Conservation (phyloP, 495 filamentous ascomycete genomes). For the Choiromyces venosus region DNA sequence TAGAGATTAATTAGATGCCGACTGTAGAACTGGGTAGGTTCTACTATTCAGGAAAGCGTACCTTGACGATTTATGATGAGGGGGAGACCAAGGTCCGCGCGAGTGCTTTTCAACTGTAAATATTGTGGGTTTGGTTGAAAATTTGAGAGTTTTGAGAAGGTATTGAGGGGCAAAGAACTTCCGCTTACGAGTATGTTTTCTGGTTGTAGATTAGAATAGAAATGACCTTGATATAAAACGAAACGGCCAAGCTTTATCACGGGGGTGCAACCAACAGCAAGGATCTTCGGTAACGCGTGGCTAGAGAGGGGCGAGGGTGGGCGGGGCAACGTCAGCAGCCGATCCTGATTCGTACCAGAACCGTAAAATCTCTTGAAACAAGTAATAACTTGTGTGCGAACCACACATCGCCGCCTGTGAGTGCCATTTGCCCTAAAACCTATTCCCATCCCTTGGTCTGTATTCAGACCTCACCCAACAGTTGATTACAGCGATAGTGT, state of each 20-base stretch:
- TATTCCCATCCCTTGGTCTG: too few relatives aligned
- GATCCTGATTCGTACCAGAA: background rate
- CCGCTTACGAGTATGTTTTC: background rate
- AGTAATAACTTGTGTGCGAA: too few relatives aligned
- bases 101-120: background rate
- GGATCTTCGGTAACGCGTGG: slow-evolving; percentile 12
- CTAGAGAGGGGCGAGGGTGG: slow-evolving; percentile 11
- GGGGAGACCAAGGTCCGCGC: background rate
- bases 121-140: background rate
- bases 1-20: background rate
- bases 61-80: background rate
- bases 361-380: too few relatives aligned
- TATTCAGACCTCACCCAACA: too few relatives aligned
- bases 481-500: too few relatives aligned
- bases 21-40: background rate
- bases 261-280: background rate
- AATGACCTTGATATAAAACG: background rate
- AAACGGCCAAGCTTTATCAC: slow-evolving; percentile 11
- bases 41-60: background rate
- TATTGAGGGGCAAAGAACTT: background rate
- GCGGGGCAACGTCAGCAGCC: slow-evolving; percentile 9
- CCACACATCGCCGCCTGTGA: too few relatives aligned
- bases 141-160: background rate
- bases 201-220: background rate
- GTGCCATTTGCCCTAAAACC: too few relatives aligned